Percentiles rank a stretch among this genome's conserved stretches.
phyloP scores from a whole-genome alignment of 257 asterid species.

The Leonotis leonurus region DNA sequence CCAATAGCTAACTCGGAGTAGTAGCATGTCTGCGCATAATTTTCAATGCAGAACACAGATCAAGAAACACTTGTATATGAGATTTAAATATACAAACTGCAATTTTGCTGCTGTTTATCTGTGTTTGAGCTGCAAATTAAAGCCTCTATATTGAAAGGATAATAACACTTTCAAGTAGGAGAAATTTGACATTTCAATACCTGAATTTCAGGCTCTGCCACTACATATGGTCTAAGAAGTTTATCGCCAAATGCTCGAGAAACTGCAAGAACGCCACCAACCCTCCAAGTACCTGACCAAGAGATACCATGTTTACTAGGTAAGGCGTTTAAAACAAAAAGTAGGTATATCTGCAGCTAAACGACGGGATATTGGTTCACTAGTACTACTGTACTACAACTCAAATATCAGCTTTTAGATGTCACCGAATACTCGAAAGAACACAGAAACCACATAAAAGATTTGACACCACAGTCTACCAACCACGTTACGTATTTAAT shows the following conservation, averaged over 20 bases:
- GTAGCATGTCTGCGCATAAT: not conserved
- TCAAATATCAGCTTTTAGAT: not conserved
- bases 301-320: not conserved
- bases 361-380: not conserved
- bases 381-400: no score
- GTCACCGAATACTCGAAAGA: not conserved
- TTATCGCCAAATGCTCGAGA: conserved; percentile 87
- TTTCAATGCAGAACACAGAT: not conserved
- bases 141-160: no score
- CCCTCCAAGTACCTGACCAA: conserved; percentile 70
- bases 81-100: not conserved
- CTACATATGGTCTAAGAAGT: conserved; percentile 58
- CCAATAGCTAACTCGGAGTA: not conserved
- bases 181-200: conserved; percentile 20
- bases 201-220: conserved; percentile 75
- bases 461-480: not conserved
- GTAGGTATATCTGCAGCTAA: not conserved
- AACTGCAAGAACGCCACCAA: conserved; percentile 84
- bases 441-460: not conserved
- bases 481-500: not conserved
- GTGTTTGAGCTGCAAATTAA: not conserved
- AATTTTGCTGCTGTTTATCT: not conserved
- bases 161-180: no score
- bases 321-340: not conserved
- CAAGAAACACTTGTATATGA: not conserved